Evolutionary conservation across 2,329 filamentous ascomycete genomes (phyloP).

Genomic region (Beauveria varroae): DNA sequence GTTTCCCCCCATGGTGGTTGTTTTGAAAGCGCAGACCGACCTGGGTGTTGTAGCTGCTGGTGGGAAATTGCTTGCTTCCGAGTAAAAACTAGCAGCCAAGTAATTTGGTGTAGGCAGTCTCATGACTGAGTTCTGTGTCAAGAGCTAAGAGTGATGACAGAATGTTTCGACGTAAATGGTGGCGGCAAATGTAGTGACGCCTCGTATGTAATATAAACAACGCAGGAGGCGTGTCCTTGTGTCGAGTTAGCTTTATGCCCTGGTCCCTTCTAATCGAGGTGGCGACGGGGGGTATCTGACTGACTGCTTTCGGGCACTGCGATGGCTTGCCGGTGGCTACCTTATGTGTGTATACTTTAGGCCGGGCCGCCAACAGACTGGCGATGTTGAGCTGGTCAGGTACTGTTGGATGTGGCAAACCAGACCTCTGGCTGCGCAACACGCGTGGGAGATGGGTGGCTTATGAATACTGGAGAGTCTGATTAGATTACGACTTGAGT

Average conservation of each 20-base stretch:
- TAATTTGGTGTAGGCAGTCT: conserved; percentile 1
- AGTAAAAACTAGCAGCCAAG: neutral
- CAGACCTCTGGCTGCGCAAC: neutral
- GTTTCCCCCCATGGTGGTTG: neutral
- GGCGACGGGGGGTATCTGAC: neutral
- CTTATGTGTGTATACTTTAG: neutral
- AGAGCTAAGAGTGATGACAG: neutral
- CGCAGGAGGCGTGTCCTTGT: neutral
- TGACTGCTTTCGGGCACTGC: neutral
- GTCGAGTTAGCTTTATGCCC: neutral
- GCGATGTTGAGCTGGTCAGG: neutral
- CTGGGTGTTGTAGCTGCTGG: neutral
- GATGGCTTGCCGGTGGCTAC: neutral
- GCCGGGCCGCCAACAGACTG: neutral
- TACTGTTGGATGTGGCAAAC: neutral
- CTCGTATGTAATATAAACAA: neutral
- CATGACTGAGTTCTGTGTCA: neutral
- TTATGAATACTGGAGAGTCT: neutral
- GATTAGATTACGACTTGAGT: neutral
- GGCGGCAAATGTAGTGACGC: neutral
- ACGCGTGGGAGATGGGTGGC: neutral
- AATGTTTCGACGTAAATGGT: too few relatives aligned
- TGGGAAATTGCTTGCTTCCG: neutral
- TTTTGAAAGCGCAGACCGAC: neutral
- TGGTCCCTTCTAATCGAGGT: neutral